Base-by-base conservation (phyloP, 495 filamentous ascomycete species). In the Neurospora africana region DNA sequence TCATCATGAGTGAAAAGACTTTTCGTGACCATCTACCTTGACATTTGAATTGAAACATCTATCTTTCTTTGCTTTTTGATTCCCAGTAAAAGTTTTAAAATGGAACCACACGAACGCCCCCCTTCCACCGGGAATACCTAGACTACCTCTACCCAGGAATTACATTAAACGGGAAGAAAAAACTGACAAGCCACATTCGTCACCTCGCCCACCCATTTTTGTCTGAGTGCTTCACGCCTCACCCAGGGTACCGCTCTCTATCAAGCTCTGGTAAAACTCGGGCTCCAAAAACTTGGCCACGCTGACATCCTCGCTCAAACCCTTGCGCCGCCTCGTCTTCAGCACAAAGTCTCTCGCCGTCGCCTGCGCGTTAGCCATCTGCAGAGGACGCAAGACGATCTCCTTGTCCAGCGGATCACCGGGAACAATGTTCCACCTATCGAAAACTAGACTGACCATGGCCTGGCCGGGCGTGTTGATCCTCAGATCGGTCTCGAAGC, bases 401-500 rank as follows among this genome's bases (percentile, higher is more conserved):
- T 95, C 92, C 75, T 90, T 91, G 77, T 99, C 96, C 10, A 99
- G 84, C 33, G 95, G 95, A 79, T 99, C 96, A 68, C 95, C 95
- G 4, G 95, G 95, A 5, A 99, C 94, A 69, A 97, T 91, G 74
- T 86, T 92, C 95, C 95, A 99, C 47, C 93, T 89, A 76, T 99
- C 95, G 81, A 99, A 99, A 1, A 94, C 92, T n/a, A 98, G 85
- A 76, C 89, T 93, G 68, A 97, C 88, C 79, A 92, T 91, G 38
- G 93, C 92, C 79, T 94, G 92, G 47, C 95, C 95, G 80, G 97
- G 94, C 0, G 96, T 98, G 79, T 97, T 94, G 76, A 98, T 98
- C 44, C 95, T 84, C 53, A 98, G 86, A 82, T 99, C 95, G 4
- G 95, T 98, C 82, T 99, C 95, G 80, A 99, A 98, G 8, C 95